Evolutionary conservation across 73 alveolate genomes (phyloP).

Genomic region (Paraurostyla sp.): DNA sequence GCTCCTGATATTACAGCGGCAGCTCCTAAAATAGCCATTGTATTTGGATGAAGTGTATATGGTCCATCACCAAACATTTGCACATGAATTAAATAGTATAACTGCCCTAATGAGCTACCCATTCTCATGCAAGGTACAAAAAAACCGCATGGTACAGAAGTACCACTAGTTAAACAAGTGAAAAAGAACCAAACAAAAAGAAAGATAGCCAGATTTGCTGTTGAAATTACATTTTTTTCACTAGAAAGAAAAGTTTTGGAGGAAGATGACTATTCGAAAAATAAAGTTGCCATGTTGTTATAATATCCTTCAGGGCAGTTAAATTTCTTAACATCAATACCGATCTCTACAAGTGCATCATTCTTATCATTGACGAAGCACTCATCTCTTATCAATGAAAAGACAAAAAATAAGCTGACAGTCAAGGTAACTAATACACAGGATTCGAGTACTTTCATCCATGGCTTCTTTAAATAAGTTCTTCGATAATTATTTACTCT

Average conservation of each 20-base stretch:
- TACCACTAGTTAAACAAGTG: constrained; percentile 68
- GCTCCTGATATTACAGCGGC: constrained; percentile 78
- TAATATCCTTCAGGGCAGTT: constrained; percentile 57
- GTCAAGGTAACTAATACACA: constrained; percentile 12
- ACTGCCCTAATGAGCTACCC: constrained; percentile 37
- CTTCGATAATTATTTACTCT: constrained; percentile 23
- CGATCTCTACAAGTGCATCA: neutral
- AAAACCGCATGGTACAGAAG: constrained; percentile 83
- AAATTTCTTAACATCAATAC: constrained; percentile 16
- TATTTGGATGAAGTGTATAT: constrained; percentile 59
- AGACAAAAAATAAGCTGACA: constrained; percentile 17
- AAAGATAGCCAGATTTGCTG: constrained; percentile 15
- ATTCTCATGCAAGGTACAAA: constrained; percentile 73
- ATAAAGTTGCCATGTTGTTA: constrained; percentile 59
- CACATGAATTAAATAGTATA: neutral
- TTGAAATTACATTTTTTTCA: neutral
- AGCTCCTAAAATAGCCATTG: constrained; percentile 79
- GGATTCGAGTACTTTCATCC: constrained; percentile 49
- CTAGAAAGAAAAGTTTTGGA: constrained; percentile 38
- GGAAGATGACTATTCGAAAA: constrained; percentile 31
- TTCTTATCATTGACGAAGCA: neutral
- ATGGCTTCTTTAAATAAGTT: constrained; percentile 27
- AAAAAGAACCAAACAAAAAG: constrained; percentile 52
- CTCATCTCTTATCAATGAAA: neutral
- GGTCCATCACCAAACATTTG: neutral